Base-by-base conservation (phyloP, 164 flowering plant genomes). In the Kalanchoe fedtschenkoi region DNA sequence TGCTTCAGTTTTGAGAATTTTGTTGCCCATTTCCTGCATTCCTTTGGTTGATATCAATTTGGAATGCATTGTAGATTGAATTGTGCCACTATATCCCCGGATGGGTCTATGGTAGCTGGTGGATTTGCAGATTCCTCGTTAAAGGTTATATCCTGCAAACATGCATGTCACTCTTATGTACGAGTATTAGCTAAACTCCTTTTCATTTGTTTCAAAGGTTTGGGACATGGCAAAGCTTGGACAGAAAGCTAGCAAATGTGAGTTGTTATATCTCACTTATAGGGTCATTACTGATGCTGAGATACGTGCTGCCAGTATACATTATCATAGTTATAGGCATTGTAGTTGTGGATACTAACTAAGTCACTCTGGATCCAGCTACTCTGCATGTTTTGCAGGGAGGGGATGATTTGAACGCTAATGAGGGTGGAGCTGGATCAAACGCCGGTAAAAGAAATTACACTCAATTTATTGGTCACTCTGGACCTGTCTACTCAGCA, bases 211-310 rank as follows among this genome's bases (percentile, higher is more conserved):
- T 65, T n/a, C 0, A 58, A 72, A 89, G 97, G 84, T 93, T 30
- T 95, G 97, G 99, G 96, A 95, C 71, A 91, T 95, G 93, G 85
- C 96, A 72, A 89, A 87, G 73, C 77, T 86, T 59, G 99, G 96
- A 65, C 93, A 79, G 58, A 81, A 79, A 68, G 58, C 72, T 67
- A 74, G 60, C 37, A 66, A 34, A 65, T 74, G 98, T 91, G 75
- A 77, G 96, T 76, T 9, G 61, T 3, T n/a, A 29, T 17, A 6
- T n/a, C n/a, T 51, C n/a, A n/a, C n/a, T n/a, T n/a, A n/a, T n/a
- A n/a, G n/a, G n/a, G 32, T 51, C 32, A 28, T 51, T 13, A 24
- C 32, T 51, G 56, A 17, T 51, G 55, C n/a, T 44, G 51, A 44
- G 21, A 47, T 47, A 14, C n/a, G 56, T 51, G 16, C 17, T 51